Percentiles rank a stretch among this genome's conserved stretches.
Conservation (phyloP, 176 grass and related monocot genomes). For the Dactylis glomerata region DNA sequence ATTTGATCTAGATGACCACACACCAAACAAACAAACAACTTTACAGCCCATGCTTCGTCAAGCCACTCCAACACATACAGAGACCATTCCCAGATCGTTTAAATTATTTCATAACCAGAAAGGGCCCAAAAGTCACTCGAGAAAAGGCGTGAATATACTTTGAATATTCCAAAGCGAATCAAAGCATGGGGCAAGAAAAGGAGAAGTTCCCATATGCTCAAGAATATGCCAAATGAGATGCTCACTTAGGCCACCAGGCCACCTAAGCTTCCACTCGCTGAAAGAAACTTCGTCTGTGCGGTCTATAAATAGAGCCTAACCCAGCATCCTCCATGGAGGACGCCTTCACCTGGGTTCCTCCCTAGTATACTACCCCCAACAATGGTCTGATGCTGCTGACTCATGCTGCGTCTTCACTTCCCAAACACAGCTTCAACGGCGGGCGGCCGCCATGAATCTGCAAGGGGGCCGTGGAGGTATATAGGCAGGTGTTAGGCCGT, state of each 20-base stretch:
- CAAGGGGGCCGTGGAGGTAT: neutral
- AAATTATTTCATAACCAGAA: neutral
- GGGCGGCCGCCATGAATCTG: too few relatives aligned
- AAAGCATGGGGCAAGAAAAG: conserved; percentile 29
- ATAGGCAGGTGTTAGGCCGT: conserved; percentile 33
- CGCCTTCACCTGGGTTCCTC: conserved; percentile 10
- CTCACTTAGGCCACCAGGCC: conserved; percentile 26
- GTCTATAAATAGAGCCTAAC: conserved; percentile 38
- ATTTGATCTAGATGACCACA: conserved; percentile 9
- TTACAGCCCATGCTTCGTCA: conserved; percentile 49
- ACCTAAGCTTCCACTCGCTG: conserved; percentile 45
- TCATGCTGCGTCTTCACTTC: neutral
- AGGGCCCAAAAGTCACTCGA: conserved; percentile 15
- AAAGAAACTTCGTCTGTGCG: conserved; percentile 1
- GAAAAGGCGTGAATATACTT: conserved; percentile 39
- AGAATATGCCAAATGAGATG: conserved; percentile 58
- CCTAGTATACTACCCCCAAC: conserved; percentile 17
- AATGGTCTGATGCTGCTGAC: conserved; percentile 20
- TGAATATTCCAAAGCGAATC: conserved; percentile 38
- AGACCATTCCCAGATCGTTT: neutral
- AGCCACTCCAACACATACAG: conserved; percentile 10
- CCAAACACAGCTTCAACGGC: neutral
- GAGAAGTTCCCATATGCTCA: conserved; percentile 30
- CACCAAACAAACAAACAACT: neutral
- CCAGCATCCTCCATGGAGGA: conserved; percentile 39